Evolutionary conservation across 2,329 filamentous ascomycete genomes (phyloP).

Genomic region (Calonectria pteridis): DNA sequence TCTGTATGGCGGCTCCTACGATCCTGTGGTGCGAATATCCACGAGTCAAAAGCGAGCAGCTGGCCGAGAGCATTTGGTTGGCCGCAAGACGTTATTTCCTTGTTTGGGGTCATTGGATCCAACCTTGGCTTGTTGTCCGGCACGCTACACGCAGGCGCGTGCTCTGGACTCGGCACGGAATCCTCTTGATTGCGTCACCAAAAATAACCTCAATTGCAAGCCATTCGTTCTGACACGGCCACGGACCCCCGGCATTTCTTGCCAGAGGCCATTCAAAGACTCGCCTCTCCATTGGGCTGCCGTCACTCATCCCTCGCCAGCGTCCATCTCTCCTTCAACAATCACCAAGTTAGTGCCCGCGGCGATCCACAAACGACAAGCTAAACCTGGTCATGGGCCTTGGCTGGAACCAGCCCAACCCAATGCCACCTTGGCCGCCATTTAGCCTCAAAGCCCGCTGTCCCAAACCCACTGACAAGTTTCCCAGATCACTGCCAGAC

Average conservation of each 20-base stretch:
- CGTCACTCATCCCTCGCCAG: conserved; percentile 13
- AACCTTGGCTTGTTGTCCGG: conserved; percentile 1
- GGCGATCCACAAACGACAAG: conserved; percentile 17
- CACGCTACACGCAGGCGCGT: not conserved
- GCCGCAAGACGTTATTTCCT: not conserved
- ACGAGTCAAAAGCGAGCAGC: not conserved
- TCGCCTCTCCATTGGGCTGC: conserved; percentile 7
- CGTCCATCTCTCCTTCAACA: conserved; percentile 2
- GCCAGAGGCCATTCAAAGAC: not conserved
- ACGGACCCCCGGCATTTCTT: not conserved
- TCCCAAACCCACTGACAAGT: conserved; percentile 14
- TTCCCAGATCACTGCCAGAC: conserved; percentile 13
- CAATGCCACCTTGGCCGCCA: conserved; percentile 11
- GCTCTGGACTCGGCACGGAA: not conserved
- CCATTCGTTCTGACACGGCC: not conserved
- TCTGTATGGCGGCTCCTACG: conserved; percentile 18
- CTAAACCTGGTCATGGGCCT: conserved; percentile 5
- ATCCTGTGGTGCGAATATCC: not conserved
- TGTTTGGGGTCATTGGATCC: not conserved
- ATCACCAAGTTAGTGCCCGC: conserved; percentile 24
- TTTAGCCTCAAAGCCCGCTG: conserved; percentile 8
- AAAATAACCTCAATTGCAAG: not conserved
- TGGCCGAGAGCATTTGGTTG: not conserved
- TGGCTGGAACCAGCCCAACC: conserved; percentile 16
- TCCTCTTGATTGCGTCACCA: not conserved